phyloP scores from a whole-genome alignment of 805 yeast genomes.

The Ogataea wickerhamii region DNA sequence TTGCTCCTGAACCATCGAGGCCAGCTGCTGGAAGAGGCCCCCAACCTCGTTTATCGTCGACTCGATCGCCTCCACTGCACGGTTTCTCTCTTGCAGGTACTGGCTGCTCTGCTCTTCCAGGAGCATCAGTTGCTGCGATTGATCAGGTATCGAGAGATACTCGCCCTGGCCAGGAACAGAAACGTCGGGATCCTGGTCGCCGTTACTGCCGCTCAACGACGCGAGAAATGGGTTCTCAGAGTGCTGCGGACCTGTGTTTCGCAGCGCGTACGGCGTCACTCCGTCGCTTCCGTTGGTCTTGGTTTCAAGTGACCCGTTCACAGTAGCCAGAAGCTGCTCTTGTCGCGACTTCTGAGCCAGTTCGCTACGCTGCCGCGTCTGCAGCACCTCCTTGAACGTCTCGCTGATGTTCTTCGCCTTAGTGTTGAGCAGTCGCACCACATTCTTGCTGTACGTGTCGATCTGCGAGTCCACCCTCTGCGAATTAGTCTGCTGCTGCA shows the following conservation, averaged over 20 bases:
- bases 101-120: slow-evolving; percentile 78
- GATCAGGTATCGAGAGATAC: slow-evolving; percentile 73
- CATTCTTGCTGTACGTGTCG: slow-evolving; percentile 75
- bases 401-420: slow-evolving; percentile 91
- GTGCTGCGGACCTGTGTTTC: slow-evolving; percentile 14
- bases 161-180: slow-evolving; percentile 42
- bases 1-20: slow-evolving; percentile 97
- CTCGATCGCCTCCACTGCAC: slow-evolving; percentile 95
- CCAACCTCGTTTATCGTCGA: slow-evolving; percentile 98
- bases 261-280: slow-evolving; percentile 27
- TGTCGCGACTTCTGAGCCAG: slow-evolving; percentile 75
- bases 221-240: slow-evolving; percentile 39
- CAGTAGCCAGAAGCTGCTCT: slow-evolving; percentile 71
- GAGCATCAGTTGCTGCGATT: slow-evolving; percentile 75
- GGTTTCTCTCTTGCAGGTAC: slow-evolving; percentile 77
- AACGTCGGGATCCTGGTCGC: slow-evolving; percentile 18
- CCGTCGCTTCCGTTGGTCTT: slow-evolving; percentile 9
- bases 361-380: slow-evolving; percentile 80
- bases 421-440: slow-evolving; percentile 80
- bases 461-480: slow-evolving; percentile 56
- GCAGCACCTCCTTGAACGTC: slow-evolving; percentile 86
- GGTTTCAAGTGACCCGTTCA: slow-evolving; percentile 23
- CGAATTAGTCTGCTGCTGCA: slow-evolving; percentile 49
- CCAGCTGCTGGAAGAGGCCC: slow-evolving; percentile 86
- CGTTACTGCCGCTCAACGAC: slow-evolving; percentile 13